Evolutionary conservation across 2,329 filamentous ascomycete species (phyloP).

Genomic region (Trichoderma lentiforme): DNA sequence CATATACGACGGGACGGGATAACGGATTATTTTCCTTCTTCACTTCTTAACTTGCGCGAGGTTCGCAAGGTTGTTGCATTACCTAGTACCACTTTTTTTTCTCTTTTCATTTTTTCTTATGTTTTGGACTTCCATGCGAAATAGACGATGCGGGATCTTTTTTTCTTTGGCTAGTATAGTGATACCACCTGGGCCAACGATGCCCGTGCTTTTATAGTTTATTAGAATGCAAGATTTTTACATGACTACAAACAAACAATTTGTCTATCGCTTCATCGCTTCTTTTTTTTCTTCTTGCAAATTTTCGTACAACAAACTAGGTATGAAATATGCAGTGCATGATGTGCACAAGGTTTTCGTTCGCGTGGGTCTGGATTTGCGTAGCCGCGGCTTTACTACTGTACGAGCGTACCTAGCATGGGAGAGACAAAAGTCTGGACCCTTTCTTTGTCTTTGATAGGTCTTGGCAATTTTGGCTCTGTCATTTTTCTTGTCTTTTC

Average conservation of each 20-base stretch:
- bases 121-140: background rate
- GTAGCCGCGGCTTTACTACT: background rate
- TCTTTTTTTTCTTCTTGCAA: background rate
- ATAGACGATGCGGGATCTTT: conserved; percentile 9
- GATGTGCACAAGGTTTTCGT: background rate
- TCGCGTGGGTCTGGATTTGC: background rate
- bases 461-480: background rate
- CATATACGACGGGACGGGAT: conserved; percentile 9
- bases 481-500: background rate
- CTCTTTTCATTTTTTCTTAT: conserved; percentile 16
- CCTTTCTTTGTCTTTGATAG: background rate
- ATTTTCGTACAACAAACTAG: background rate
- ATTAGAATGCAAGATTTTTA: conserved; percentile 10
- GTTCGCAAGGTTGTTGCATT: conserved; percentile 5
- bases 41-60: conserved; percentile 3
- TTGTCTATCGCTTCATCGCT: background rate
- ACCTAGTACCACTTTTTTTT: conserved; percentile 20
- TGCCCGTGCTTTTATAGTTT: background rate
- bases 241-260: background rate
- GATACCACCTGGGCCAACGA: conserved; percentile 16
- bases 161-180: conserved; percentile 6
- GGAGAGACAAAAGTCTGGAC: background rate
- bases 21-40: background rate
- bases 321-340: background rate
- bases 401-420: background rate